Conservation (phyloP, 345 rosid genomes). For the Corymbia maculata region DNA sequence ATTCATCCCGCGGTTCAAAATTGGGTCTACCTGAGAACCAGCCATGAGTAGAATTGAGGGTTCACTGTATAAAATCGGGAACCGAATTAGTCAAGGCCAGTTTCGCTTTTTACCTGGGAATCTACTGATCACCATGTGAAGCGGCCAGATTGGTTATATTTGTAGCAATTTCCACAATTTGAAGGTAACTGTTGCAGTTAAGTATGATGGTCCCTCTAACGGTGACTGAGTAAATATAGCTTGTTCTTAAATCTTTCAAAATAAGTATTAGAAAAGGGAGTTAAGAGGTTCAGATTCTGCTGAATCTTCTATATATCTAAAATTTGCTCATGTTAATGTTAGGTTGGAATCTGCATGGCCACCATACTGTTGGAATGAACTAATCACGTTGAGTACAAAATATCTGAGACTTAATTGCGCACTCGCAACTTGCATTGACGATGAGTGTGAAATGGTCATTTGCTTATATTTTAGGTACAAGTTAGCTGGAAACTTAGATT, state of each 20-base stretch:
- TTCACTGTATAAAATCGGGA: background rate
- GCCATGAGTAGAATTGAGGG: background rate
- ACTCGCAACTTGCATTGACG: constrained; percentile 85
- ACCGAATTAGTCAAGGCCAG: background rate
- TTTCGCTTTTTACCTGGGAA: background rate
- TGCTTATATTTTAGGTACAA: background rate
- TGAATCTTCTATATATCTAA: background rate
- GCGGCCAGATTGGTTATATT: background rate
- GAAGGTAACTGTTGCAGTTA: background rate
- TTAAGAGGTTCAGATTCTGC: background rate
- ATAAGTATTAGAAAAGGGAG: background rate
- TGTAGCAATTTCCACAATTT: background rate
- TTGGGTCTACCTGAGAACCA: background rate
- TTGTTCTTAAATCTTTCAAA: background rate
- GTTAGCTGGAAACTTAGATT: background rate
- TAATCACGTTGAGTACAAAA: constrained; percentile 68
- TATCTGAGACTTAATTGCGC: constrained; percentile 85
- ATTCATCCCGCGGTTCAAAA: background rate
- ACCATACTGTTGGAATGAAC: constrained; percentile 82
- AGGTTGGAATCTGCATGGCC: constrained; percentile 86
- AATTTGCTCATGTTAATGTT: constrained; percentile 3
- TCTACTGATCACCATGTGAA: background rate
- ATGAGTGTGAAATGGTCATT: constrained; percentile 21
- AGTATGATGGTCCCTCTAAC: background rate
- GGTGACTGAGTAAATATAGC: background rate